Conservation (phyloP, 495 filamentous ascomycete species). For the Chaetomium tenue region DNA sequence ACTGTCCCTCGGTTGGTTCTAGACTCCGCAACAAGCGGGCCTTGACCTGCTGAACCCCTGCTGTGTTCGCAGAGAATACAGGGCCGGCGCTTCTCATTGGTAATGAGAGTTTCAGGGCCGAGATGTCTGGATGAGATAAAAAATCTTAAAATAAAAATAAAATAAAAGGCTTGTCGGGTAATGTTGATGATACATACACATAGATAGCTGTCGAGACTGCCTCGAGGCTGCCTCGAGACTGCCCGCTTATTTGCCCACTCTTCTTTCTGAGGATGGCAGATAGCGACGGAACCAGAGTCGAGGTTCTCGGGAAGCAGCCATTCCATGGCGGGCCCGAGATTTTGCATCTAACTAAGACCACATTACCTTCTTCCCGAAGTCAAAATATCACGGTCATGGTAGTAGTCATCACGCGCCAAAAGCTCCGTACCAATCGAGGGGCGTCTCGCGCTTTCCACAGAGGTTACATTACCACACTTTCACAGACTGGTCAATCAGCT, state of each 20-base stretch:
- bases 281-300: not conserved
- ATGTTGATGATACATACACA: not conserved
- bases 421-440: constrained; percentile 17
- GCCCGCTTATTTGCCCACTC: not conserved
- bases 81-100: not conserved
- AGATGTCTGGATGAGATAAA: not conserved
- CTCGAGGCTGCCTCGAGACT: no score
- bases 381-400: not conserved
- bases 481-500: no score
- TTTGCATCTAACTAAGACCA: not conserved
- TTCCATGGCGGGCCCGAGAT: constrained; percentile 7
- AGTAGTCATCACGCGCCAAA: constrained; percentile 16
- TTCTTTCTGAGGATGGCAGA: not conserved
- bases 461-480: no score
- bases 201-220: no score
- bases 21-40: no score
- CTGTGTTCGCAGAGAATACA: not conserved
- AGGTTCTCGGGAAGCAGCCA: not conserved
- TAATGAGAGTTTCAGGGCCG: not conserved
- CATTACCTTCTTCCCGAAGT: not conserved
- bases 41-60: no score
- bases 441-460: no score
- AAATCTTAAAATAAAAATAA: no score
- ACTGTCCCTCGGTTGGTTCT: no score
- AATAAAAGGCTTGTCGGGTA: not conserved